Base-by-base conservation (phyloP, 257 asterid genomes). In the Scutellaria barbata region DNA sequence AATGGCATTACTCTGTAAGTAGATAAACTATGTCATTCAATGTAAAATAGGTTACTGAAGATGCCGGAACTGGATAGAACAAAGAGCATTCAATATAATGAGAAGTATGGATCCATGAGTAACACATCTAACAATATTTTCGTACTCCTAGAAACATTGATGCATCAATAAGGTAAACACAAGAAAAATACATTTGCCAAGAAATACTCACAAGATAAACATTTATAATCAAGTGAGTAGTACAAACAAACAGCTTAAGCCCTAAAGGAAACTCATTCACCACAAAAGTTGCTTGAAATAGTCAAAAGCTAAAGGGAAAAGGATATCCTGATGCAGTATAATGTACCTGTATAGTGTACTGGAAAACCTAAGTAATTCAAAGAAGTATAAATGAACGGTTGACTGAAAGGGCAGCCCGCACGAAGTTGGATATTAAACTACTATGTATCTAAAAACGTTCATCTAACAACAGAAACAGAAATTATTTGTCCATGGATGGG, bases 221-320 rank as follows among this genome's bases (percentile, higher is more conserved):
- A 63, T 58, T 59, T 58, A 47, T 59, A 79, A 58, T 17, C 68
- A 63, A 48, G 35, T 63, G 39, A 61, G 51, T 53, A 20, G 9
- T 65, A n/a, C 51, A 30, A 59, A 52, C 61, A 68, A 58, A 46
- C 45, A 50, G 10, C 13, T 56, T 1, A 65, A 70, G n/a, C 48
- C 72, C 35, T 59, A 55, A 41, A 67, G 63, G 52, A 65, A 65
- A 39, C 74, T 17, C 75, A 80, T 74, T 73, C 81, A 70, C 75
- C 64, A 52, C 5, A 56, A 54, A 16, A 71, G 64, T 12, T 18
- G 45, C 63, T 30, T 43, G 39, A 63, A 69, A 48, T 30, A 35
- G 58, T 22, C 43, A n/a, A 11, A 50, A 68, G 33, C 43, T 45
- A 25, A 55, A 56, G 18, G 17, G 30, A 18, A 35, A 37, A 25